Evolutionary conservation across 768 basidiomycete species (phyloP).

Genomic region (Termitomyces eurrhizus): DNA sequence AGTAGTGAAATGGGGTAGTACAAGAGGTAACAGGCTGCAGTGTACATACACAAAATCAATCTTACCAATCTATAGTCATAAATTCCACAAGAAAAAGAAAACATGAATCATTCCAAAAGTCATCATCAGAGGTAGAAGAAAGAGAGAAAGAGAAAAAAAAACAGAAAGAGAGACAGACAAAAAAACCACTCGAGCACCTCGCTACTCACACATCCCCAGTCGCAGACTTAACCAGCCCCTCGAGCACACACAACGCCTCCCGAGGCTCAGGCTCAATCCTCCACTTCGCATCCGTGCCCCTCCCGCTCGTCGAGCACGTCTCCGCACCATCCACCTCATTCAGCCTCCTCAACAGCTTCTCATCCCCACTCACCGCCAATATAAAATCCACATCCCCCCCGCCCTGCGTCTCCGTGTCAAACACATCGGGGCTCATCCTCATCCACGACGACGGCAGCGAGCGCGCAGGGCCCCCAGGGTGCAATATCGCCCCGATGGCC

Average conservation of each 20-base stretch:
- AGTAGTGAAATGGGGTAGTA: neutral
- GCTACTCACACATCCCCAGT: neutral
- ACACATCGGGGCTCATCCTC: constrained; percentile 36
- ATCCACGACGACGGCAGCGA: constrained; percentile 30
- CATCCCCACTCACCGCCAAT: constrained; percentile 68
- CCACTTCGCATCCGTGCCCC: constrained; percentile 82
- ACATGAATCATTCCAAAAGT: neutral
- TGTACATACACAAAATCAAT: neutral
- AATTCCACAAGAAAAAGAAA: too few relatives aligned
- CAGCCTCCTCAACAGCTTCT: constrained; percentile 71
- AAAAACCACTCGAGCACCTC: neutral
- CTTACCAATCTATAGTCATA: neutral
- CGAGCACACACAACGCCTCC: constrained; percentile 21
- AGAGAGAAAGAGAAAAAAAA: neutral
- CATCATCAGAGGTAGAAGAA: neutral
- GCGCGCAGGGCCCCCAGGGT: constrained; percentile 53
- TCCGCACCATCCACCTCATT: constrained; percentile 72
- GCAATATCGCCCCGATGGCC: constrained; percentile 75
- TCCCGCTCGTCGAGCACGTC: constrained; percentile 67
- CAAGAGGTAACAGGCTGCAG: neutral
- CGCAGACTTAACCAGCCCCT: neutral
- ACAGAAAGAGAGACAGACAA: neutral
- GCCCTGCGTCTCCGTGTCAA: neutral
- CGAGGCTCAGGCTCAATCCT: constrained; percentile 34
- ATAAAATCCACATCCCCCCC: constrained; percentile 50